Percentiles rank a stretch among this genome's conserved stretches.
These are phyloP conservation scores for Kazachstania martiniae DNA, from an alignment of 805 yeast species.

Conservation along the genomic window DNA sequence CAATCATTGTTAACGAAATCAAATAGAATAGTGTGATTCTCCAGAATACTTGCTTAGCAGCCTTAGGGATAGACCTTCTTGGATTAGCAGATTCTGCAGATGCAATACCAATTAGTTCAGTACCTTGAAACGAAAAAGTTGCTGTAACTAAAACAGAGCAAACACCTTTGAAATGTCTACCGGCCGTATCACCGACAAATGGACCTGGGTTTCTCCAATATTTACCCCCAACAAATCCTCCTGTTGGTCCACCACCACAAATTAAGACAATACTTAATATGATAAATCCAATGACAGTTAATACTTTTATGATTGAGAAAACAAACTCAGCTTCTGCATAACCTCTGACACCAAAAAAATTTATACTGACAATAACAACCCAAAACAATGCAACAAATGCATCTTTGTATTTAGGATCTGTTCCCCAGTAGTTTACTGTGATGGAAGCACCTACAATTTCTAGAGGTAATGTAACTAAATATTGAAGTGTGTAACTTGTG, in stretches of 20 bases:
- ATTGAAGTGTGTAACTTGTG: conserved; percentile 44
- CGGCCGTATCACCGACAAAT: conserved; percentile 36
- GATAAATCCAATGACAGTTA: conserved; percentile 39
- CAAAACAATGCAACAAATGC: conserved; percentile 42
- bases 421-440: conserved; percentile 42
- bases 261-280: conserved; percentile 37
- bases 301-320: conserved; percentile 36
- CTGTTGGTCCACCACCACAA: conserved; percentile 45
- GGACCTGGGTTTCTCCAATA: conserved; percentile 50
- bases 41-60: conserved; percentile 48
- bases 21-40: conserved; percentile 40
- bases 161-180: conserved; percentile 45
- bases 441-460: conserved; percentile 45
- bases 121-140: conserved; percentile 49
- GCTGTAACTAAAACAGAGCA: conserved; percentile 67
- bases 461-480: conserved; percentile 41
- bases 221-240: conserved; percentile 38
- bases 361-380: conserved; percentile 36
- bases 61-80: conserved; percentile 37
- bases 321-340: conserved; percentile 47
- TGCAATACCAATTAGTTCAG: conserved; percentile 42
- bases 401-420: conserved; percentile 35
- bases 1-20: conserved; percentile 34
- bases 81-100: conserved; percentile 41
- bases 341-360: conserved; percentile 43